Evolutionary conservation across 139 green algal genomes (phyloP).

Genomic region (Chlorella vulgaris): DNA sequence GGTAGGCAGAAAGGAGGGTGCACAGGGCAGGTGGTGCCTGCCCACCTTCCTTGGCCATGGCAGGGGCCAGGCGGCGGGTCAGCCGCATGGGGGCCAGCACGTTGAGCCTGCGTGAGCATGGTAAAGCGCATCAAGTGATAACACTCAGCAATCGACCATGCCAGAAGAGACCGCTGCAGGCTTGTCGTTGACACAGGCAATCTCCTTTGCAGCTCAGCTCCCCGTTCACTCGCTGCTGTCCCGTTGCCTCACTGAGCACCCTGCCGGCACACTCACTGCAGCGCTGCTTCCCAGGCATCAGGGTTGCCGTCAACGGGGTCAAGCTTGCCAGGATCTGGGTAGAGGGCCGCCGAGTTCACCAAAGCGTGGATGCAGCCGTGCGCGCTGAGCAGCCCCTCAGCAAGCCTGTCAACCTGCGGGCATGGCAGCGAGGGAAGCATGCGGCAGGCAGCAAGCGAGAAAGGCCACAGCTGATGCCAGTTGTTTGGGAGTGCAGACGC

Average conservation of each 20-base stretch:
- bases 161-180: no score
- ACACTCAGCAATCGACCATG: no score
- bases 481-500: no score
- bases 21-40: not conserved
- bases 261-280: no score
- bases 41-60: constrained; percentile 44
- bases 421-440: not conserved
- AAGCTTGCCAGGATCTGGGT: constrained; percentile 11
- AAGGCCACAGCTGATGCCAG: no score
- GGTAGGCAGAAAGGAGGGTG: not conserved
- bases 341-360: constrained; percentile 54
- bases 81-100: constrained; percentile 52
- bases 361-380: constrained; percentile 51
- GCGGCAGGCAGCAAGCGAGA: no score
- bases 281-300: not conserved
- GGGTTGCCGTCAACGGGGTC: constrained; percentile 18
- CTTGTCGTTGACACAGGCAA: no score
- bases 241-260: no score
- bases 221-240: no score
- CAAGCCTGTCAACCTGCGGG: constrained; percentile 36
- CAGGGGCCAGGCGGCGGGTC: constrained; percentile 39
- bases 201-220: no score
- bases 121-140: no score
- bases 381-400: constrained; percentile 21
- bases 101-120: constrained; percentile 38